Percentiles rank a stretch among this genome's conserved stretches.
Conservation (phyloP, 164 flowering plant species). For the Vitis cinerea region DNA sequence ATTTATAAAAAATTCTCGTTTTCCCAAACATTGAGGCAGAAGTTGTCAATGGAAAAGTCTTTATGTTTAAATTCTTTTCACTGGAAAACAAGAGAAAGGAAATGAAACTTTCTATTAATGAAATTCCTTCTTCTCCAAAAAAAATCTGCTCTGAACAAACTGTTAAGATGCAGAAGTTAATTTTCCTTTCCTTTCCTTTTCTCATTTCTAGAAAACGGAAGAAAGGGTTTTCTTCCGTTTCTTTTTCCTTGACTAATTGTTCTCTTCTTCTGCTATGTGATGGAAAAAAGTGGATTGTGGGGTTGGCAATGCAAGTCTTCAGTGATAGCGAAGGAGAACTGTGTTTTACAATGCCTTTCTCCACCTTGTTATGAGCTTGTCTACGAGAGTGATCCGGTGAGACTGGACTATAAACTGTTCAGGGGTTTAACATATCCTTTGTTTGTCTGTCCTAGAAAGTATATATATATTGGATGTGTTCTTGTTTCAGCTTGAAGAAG, state of each 20-base stretch:
- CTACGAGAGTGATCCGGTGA: slow-evolving; percentile 86
- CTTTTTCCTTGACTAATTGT: not conserved
- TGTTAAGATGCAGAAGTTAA: too few relatives aligned
- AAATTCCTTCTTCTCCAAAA: too few relatives aligned
- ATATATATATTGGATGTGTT: not conserved
- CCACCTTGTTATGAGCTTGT: slow-evolving; percentile 67
- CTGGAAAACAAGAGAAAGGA: too few relatives aligned
- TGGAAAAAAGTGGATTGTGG: slow-evolving; percentile 66
- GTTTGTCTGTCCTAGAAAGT: not conserved
- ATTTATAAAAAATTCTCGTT: too few relatives aligned
- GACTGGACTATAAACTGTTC: slow-evolving; percentile 1
- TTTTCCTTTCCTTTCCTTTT: too few relatives aligned
- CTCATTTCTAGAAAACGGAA: not conserved
- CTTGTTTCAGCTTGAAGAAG: slow-evolving; percentile 78
- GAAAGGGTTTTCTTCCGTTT: not conserved
- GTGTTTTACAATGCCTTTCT: slow-evolving; percentile 83
- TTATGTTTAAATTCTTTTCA: too few relatives aligned
- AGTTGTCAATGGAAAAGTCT: too few relatives aligned
- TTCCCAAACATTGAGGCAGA: too few relatives aligned
- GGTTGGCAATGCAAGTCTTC: slow-evolving; percentile 81
- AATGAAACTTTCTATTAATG: too few relatives aligned
- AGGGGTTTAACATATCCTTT: not conserved
- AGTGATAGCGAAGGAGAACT: slow-evolving; percentile 76
- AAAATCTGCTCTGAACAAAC: too few relatives aligned
- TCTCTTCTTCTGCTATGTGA: not conserved